Conservation (phyloP, 2,329 filamentous ascomycete genomes). For the Penicillium sp. region DNA sequence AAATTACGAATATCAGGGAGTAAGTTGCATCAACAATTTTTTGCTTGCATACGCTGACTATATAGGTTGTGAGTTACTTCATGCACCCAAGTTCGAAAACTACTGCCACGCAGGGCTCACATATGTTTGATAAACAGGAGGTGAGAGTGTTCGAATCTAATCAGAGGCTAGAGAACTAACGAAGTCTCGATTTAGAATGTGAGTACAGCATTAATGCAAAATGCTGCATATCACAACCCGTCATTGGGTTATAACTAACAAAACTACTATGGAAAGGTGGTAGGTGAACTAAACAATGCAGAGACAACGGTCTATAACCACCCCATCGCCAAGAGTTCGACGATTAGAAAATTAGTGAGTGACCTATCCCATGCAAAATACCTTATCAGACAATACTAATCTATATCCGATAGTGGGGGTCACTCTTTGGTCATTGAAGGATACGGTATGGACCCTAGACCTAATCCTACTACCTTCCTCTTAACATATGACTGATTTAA, state of each 20-base stretch:
- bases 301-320: neutral
- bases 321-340: neutral
- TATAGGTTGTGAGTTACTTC: neutral
- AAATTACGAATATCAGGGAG: neutral
- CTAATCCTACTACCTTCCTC: neutral
- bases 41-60: neutral
- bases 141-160: neutral
- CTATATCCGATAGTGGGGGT: neutral
- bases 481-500: neutral
- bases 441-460: neutral
- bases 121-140: neutral
- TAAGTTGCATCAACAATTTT: neutral
- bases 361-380: neutral
- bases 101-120: neutral
- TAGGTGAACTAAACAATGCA: neutral
- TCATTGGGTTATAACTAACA: neutral
- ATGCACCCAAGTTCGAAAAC: no score
- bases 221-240: neutral
- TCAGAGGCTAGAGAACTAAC: neutral
- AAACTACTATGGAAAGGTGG: neutral
- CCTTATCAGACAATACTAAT: neutral
- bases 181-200: neutral
- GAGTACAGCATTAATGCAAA: neutral
- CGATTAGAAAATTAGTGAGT: neutral
- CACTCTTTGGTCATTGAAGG: neutral